Percentiles rank a stretch among this genome's conserved stretches.
Evolutionary conservation across 2,329 filamentous ascomycete species (phyloP).

Genomic region (Cladophialophora carrionii): DNA sequence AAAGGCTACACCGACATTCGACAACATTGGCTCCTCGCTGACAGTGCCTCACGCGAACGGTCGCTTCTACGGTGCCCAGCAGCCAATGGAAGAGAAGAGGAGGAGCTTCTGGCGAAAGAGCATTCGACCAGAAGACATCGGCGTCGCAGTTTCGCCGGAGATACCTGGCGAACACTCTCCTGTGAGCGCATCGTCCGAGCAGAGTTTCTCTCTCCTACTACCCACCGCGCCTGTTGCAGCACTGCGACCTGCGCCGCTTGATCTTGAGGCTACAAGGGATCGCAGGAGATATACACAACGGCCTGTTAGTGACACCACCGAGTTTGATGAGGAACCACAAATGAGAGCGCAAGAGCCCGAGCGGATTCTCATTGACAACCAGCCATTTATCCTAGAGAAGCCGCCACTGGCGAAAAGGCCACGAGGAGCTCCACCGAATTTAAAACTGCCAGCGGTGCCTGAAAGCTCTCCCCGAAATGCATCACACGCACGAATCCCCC

Average conservation of each 20-base stretch:
- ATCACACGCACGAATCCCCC: constrained; percentile 43
- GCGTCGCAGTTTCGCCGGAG: constrained; percentile 42
- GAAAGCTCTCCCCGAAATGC: constrained; percentile 37
- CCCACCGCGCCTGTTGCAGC: constrained; percentile 43
- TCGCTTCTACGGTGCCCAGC: constrained; percentile 33
- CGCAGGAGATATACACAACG: constrained; percentile 26
- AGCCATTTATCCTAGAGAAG: constrained; percentile 30
- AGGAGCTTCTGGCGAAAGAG: constrained; percentile 40
- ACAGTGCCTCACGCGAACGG: constrained; percentile 15
- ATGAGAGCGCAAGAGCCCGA: constrained; percentile 10
- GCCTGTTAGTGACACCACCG: constrained; percentile 42
- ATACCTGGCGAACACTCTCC: constrained; percentile 40
- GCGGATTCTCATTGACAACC: constrained; percentile 32
- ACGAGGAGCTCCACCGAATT: constrained; percentile 20
- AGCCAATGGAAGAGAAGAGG: constrained; percentile 33
- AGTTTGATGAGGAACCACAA: constrained; percentile 47
- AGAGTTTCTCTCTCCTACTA: constrained; percentile 46
- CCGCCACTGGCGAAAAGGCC: constrained; percentile 21
- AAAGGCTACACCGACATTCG: constrained; percentile 28
- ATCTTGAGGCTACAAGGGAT: constrained; percentile 23
- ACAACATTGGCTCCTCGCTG: constrained; percentile 8
- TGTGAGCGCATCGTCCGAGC: constrained; percentile 43
- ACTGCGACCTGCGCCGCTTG: constrained; percentile 47
- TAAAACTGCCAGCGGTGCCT: constrained; percentile 25
- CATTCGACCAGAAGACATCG: constrained; percentile 40